phyloP scores from a whole-genome alignment of 1,284 basidiomycete genomes.

The Heliocybe sulcata region DNA sequence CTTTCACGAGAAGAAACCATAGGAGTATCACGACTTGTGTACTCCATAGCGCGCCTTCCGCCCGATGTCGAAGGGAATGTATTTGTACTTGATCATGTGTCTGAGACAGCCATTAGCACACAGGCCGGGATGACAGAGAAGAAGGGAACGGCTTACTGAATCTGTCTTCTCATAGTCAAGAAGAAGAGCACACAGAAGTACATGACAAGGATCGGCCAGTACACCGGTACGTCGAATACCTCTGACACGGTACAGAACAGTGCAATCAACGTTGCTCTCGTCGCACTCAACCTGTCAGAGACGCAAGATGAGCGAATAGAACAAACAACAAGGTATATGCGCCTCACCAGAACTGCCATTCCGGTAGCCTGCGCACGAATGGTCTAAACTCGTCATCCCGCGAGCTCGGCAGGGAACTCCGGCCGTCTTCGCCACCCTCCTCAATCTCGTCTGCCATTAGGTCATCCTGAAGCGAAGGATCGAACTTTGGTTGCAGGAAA shows the following conservation, averaged over 20 bases:
- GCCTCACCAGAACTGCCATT: conserved; percentile 91
- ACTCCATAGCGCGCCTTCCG: conserved; percentile 74
- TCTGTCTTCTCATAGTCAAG: conserved; percentile 89
- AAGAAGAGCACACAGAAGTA: conserved; percentile 89
- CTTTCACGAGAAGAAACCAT: too few relatives aligned
- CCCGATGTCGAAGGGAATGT: conserved; percentile 88
- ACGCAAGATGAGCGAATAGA: background rate
- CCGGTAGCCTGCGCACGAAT: conserved; percentile 92
- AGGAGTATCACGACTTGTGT: background rate
- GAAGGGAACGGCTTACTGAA: conserved; percentile 56
- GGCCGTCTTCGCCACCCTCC: conserved; percentile 63
- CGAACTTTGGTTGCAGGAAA: conserved; percentile 91
- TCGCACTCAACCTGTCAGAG: conserved; percentile 77
- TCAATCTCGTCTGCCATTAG: conserved; percentile 92
- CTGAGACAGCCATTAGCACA: conserved; percentile 30
- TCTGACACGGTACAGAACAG: conserved; percentile 76
- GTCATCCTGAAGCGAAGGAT: conserved; percentile 92
- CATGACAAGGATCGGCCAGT: conserved; percentile 95
- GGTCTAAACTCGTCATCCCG: conserved; percentile 92
- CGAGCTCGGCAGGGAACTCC: conserved; percentile 44
- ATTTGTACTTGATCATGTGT: conserved; percentile 99
- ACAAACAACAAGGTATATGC: conserved; percentile 7
- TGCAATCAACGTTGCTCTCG: conserved; percentile 81
- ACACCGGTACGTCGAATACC: conserved; percentile 91
- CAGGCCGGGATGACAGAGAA: background rate